Percentiles rank a stretch among this genome's conserved stretches.
Conservation (phyloP, 257 asterid species). For the Hygrophila difformis region DNA sequence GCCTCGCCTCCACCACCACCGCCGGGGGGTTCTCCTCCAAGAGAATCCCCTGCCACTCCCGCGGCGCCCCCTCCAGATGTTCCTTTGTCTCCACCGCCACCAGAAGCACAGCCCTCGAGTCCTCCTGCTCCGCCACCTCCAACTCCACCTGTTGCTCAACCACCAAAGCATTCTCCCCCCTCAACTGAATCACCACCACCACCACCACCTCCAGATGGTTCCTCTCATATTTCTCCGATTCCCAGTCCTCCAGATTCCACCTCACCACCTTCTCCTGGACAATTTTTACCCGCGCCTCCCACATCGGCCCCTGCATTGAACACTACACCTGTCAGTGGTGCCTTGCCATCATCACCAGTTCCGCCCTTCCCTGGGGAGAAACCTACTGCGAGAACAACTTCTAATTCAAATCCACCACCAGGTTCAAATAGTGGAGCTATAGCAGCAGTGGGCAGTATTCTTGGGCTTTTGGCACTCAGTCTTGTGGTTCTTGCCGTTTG, state of each 20-base stretch:
- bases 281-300: conserved; percentile 26
- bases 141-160: conserved; percentile 30
- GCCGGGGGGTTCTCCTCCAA: conserved; percentile 18
- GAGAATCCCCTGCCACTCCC: conserved; percentile 37
- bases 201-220: conserved; percentile 34
- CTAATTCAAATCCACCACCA: conserved; percentile 27
- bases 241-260: conserved; percentile 22
- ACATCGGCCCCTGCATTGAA: conserved; percentile 30
- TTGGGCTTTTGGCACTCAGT: conserved; percentile 59
- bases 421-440: conserved; percentile 36
- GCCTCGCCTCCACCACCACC: conserved; percentile 22
- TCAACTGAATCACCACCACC: conserved; percentile 28
- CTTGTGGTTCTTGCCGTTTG: conserved; percentile 54
- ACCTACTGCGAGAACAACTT: conserved; percentile 58
- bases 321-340: conserved; percentile 26
- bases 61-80: conserved; percentile 35
- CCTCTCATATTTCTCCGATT: conserved; percentile 30
- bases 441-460: conserved; percentile 42
- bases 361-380: conserved; percentile 41
- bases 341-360: conserved; percentile 22
- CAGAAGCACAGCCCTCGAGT: conserved; percentile 30
- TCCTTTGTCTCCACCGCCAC: conserved; percentile 36
- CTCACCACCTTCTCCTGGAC: conserved; percentile 23
- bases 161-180: conserved; percentile 45
- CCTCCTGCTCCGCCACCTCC: conserved; percentile 42